Base-by-base conservation (phyloP, 768 basidiomycete species). In the Rhizopogon rudus region DNA sequence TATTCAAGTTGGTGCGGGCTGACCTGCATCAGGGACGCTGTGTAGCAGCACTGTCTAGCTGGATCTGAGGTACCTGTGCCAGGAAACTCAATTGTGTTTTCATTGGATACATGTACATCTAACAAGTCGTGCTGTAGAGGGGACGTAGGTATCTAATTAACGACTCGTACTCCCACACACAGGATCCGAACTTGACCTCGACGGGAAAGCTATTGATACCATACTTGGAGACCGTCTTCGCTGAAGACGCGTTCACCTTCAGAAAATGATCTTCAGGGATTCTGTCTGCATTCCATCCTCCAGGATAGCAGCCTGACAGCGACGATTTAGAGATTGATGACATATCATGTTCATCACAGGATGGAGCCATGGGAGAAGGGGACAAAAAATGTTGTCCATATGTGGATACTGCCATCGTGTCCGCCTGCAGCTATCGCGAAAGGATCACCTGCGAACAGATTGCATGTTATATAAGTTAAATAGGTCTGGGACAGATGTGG, bases 401-500 rank as follows among this genome's bases (percentile, higher is more conserved):
- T 80, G 31, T 84, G 77, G 45, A 92, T 80, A 1, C 77, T 81
- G 22, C 90, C 90, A 58, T 91, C 88, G 61, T 89, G 86, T 54
- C 81, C 82, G 40, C 88, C 89, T 2, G 87, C 86, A 6, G 88
- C 88, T 54, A 88, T 81, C 68, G 72, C 74, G 59, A 72, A 68
- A 6, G 67, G 71, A 2, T 71, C 77, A 0, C 78, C 81, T 14
- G 79, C 76, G 3, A 78, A 77, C 54, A 79, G 81, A 64, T 89
- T 92, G 88, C 91, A 91, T 13, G 87, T 85, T 41, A 91, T 80
- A 58, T 86, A 88, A 8, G 90, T 92, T 53, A 92, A 64, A 63
- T 91, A 80, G 77, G n/a, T 72, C 73, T 63, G 83, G 84, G 31
- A 82, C 79, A 81, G 61, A 93, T 77, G 59, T 84, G 79, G 57